Evolutionary conservation across 148 eudicot species (phyloP), one percentile per base, ranked within the genome.

Genomic region (Rhododendron henanense): DNA sequence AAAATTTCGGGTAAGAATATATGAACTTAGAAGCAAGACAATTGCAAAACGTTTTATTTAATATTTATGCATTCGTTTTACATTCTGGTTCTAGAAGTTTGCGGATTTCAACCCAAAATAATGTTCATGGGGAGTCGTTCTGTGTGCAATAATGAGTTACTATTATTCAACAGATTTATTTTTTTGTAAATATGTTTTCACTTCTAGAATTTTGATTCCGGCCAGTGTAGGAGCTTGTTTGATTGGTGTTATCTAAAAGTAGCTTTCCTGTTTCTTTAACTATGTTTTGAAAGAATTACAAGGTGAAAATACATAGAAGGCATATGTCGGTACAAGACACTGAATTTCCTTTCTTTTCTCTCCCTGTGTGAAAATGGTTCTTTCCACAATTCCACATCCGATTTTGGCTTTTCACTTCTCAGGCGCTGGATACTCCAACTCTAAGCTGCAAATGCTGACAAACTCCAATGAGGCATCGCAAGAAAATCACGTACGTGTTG

Each of bases 1-100:
- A 92, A 91, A 80, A 55, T 86, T 47, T 87, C 81, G 71, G 98
- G 96, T 97, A 92, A 91, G 93, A 11, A 13, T 31, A 13, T 31
- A 71, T 71, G 73, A 13, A n/a, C 6, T 48, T 45, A 7, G 31
- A 78, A 45, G 9, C 61, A 45, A 63, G 35, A 67, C 8, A 23
- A 65, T 39, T 3, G 53, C 4, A 25, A 25, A 19, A 71, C 2
- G 14, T 75, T 77, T 10, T 83, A 45, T 25, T 53, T 28, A 3
- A n/a, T 10, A 25, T 51, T 33, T 48, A 25, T 39, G 47, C 33
- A 47, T 48, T 51, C 28, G 4, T n/a, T 23, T 33, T 47, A n/a
- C 78, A 78, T 33, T 47, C n/a, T 63, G 85, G n/a, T 83, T 78
- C n/a, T 53, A 50, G 14, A 55, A 15, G 0, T 50, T 44, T 71